Conservation (phyloP, 306 rosid genomes). For the Boehmeria nivea region DNA sequence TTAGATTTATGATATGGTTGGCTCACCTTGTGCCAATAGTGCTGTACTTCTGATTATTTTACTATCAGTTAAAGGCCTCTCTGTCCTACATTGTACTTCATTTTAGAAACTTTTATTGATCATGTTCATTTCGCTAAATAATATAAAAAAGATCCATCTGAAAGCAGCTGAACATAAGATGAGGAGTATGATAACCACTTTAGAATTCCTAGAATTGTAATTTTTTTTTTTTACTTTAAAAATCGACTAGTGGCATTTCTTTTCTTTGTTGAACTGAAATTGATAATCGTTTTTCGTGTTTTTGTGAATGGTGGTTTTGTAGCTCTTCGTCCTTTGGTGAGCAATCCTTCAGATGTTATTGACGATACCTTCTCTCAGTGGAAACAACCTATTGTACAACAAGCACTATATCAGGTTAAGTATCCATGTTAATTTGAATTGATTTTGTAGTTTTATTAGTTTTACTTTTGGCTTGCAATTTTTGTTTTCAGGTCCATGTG, state of each 20-base stretch:
- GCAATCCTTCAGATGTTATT: slow-evolving; percentile 52
- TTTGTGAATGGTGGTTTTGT: slow-evolving; percentile 30
- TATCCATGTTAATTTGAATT: slow-evolving; percentile 1
- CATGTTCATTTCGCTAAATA: too few species aligned
- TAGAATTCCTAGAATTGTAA: neutral
- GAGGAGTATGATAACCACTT: neutral
- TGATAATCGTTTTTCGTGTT: slow-evolving; percentile 14
- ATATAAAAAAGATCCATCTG: neutral
- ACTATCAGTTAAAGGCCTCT: too few species aligned
- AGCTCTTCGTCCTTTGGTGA: slow-evolving; percentile 83
- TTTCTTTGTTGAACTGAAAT: neutral
- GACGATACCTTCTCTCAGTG: slow-evolving; percentile 77
- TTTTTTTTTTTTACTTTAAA: neutral
- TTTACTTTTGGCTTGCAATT: slow-evolving; percentile 8
- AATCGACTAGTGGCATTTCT: neutral
- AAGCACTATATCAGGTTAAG: slow-evolving; percentile 78
- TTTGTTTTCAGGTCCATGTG: too few species aligned
- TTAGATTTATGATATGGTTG: too few species aligned
- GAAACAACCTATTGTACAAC: slow-evolving; percentile 81
- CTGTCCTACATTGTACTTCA: too few species aligned
- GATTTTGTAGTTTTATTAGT: neutral
- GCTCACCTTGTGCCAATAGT: too few species aligned
- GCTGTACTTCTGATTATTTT: neutral
- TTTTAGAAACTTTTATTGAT: too few species aligned
- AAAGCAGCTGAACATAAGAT: neutral